phyloP scores from a whole-genome alignment of 805 yeast species.

The Cyberlindnera nakhonratchasimensis region DNA sequence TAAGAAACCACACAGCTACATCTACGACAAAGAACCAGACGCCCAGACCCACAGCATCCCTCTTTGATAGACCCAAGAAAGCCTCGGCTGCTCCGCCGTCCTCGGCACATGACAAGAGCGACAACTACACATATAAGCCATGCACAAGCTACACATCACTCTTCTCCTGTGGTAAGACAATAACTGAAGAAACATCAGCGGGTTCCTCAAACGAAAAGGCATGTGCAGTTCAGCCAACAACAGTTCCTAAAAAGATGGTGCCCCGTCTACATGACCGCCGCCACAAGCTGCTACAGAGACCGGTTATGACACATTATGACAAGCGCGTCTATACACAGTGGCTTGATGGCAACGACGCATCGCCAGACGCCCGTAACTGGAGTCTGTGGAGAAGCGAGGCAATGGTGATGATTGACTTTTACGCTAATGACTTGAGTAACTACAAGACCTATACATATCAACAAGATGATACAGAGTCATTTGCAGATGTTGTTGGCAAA shows the following conservation, averaged over 20 bases:
- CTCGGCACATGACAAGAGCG: too few relatives aligned
- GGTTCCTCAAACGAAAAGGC: too few relatives aligned
- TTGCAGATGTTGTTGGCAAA: constrained; percentile 1
- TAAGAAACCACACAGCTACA: too few relatives aligned
- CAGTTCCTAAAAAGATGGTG: neutral
- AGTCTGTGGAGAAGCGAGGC: constrained; percentile 14
- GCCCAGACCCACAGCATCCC: constrained; percentile 3
- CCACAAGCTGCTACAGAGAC: neutral
- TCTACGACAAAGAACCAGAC: neutral
- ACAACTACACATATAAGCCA: constrained; percentile 7
- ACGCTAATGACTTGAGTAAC: constrained; percentile 8
- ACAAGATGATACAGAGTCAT: neutral
- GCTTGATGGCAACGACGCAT: too few relatives aligned
- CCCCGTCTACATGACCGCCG: neutral
- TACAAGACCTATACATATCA: too few relatives aligned
- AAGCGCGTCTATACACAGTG: too few relatives aligned
- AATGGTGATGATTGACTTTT: constrained; percentile 11
- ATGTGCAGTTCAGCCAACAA: too few relatives aligned
- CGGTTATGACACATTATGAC: too few relatives aligned
- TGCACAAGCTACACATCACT: constrained; percentile 9
- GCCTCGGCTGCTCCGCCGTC: neutral
- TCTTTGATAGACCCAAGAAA: constrained; percentile 3
- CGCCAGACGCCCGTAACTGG: constrained; percentile 3
- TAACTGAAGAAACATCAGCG: neutral
- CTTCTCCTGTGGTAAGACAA: constrained; percentile 5